Evolutionary conservation across 1,139 yeast species (phyloP).

Genomic region (Eremothecium sinecaudum): DNA sequence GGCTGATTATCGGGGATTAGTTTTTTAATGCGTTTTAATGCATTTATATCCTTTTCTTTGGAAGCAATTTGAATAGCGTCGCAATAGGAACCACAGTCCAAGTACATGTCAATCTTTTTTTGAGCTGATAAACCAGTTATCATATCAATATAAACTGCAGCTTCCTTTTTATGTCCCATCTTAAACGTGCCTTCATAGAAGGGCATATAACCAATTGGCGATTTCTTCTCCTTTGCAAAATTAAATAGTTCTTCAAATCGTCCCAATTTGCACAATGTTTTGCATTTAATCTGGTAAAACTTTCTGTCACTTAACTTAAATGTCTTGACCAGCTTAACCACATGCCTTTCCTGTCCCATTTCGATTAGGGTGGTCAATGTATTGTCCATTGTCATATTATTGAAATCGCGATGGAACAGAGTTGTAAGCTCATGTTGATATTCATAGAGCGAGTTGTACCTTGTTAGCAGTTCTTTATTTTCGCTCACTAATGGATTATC

Average conservation of each 20-base stretch:
- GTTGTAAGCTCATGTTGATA: conserved; percentile 46
- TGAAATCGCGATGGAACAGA: conserved; percentile 49
- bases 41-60: conserved; percentile 21
- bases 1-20: conserved; percentile 24
- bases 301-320: conserved; percentile 57
- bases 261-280: conserved; percentile 41
- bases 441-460: conserved; percentile 43
- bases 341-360: conserved; percentile 51
- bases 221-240: conserved; percentile 41
- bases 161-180: conserved; percentile 22
- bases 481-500: conserved; percentile 24
- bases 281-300: conserved; percentile 53
- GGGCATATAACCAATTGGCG: conserved; percentile 68
- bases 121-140: conserved; percentile 21
- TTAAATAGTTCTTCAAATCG: conserved; percentile 56
- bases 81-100: conserved; percentile 23
- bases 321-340: conserved; percentile 47
- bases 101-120: conserved; percentile 19
- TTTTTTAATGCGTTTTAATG: conserved; percentile 19
- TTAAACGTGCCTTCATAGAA: conserved; percentile 34
- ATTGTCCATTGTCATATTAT: conserved; percentile 44
- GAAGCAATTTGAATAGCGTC: conserved; percentile 25
- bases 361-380: conserved; percentile 47
- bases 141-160: conserved; percentile 23
- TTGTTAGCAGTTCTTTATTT: conserved; percentile 33